Conservation (phyloP, 768 basidiomycete genomes). For the Auricularia heimuer region DNA sequence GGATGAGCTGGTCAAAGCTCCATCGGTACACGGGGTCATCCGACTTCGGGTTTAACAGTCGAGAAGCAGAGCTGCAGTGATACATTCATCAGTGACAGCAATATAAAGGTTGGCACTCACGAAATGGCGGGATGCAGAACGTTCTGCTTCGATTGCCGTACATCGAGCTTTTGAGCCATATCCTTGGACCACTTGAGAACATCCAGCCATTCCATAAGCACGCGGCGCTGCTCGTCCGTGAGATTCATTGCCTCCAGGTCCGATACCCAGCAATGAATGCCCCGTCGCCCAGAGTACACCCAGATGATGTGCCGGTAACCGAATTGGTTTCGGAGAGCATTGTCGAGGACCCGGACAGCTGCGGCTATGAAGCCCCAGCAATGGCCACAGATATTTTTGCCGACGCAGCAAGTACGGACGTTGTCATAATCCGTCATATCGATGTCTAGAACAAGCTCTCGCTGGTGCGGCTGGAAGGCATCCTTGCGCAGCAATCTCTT, state of each 20-base stretch:
- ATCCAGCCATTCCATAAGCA: constrained; percentile 80
- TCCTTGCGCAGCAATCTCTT: constrained; percentile 68
- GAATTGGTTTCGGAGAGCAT: constrained; percentile 74
- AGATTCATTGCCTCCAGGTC: constrained; percentile 80
- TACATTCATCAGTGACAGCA: too few species aligned
- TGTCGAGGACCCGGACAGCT: constrained; percentile 81
- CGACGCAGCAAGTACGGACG: constrained; percentile 89
- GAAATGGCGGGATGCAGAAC: constrained; percentile 63
- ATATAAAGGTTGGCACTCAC: constrained; percentile 31
- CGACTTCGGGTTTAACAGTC: not conserved
- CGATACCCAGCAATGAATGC: constrained; percentile 96
- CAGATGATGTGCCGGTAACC: constrained; percentile 85
- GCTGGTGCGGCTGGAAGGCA: constrained; percentile 60
- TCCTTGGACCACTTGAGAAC: constrained; percentile 76
- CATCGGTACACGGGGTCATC: constrained; percentile 18
- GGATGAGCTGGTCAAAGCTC: constrained; percentile 57
- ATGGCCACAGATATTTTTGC: constrained; percentile 77
- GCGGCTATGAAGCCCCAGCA: constrained; percentile 95
- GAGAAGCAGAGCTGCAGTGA: not conserved
- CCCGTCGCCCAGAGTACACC: constrained; percentile 98
- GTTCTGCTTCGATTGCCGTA: constrained; percentile 32
- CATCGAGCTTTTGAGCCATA: constrained; percentile 71
- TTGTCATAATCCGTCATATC: constrained; percentile 99
- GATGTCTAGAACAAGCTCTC: constrained; percentile 98
- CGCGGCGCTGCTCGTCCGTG: constrained; percentile 82